A percentile compares a stretch with the other conserved stretches of the same genome.
phyloP scores from a whole-genome alignment of 805 yeast species.

The Candida nitratophila region DNA sequence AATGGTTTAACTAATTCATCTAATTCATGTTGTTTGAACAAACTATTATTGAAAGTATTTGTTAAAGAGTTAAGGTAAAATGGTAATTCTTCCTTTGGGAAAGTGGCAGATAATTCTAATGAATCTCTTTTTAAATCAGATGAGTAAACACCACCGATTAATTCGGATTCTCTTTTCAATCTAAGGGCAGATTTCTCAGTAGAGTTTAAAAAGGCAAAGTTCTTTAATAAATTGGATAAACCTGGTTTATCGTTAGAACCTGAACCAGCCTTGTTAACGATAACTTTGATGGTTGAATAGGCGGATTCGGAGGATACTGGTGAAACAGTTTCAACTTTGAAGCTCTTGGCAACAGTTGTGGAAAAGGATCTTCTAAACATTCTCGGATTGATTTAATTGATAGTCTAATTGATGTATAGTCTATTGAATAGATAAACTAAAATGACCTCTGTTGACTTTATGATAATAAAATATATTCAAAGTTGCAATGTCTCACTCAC shows the following conservation, averaged over 20 bases:
- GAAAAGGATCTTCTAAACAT: constrained; percentile 16
- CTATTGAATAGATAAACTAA: too few species aligned
- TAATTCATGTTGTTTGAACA: constrained; percentile 79
- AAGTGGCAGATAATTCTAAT: constrained; percentile 70
- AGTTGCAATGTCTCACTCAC: neutral
- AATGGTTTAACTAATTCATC: constrained; percentile 77
- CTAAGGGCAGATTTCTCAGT: constrained; percentile 80
- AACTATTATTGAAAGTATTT: constrained; percentile 60
- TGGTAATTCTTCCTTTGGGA: constrained; percentile 84
- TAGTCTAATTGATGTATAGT: too few species aligned
- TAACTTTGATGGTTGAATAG: constrained; percentile 71
- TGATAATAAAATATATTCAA: too few species aligned
- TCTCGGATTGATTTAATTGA: neutral
- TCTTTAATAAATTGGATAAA: constrained; percentile 75
- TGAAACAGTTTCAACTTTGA: constrained; percentile 30
- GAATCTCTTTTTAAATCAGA: constrained; percentile 77
- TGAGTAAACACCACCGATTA: constrained; percentile 77
- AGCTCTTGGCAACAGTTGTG: constrained; percentile 37
- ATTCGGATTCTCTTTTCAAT: constrained; percentile 89
- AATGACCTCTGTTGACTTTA: too few species aligned
- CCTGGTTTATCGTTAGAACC: constrained; percentile 56
- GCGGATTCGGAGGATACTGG: constrained; percentile 48
- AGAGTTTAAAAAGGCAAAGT: constrained; percentile 81
- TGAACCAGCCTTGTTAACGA: constrained; percentile 79
- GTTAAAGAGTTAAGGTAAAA: constrained; percentile 84